Conservation (phyloP, 2,329 filamentous ascomycete genomes). For the Lasiodiplodia hormozganensis region DNA sequence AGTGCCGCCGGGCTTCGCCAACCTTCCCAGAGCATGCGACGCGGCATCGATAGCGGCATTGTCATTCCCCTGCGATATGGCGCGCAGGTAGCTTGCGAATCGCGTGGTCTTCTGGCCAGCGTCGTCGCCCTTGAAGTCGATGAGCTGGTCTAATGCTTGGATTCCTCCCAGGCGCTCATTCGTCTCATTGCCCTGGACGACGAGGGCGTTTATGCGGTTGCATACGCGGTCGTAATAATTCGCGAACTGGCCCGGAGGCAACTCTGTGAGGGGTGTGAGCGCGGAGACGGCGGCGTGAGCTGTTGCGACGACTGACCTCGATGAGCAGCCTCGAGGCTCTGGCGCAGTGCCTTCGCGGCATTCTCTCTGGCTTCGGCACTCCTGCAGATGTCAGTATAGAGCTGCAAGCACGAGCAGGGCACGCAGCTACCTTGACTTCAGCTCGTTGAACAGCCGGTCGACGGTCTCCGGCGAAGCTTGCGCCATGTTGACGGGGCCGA, state of each 20-base stretch:
- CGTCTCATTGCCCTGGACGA: slow-evolving; percentile 84
- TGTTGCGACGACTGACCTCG: slow-evolving; percentile 47
- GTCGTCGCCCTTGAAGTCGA: slow-evolving; percentile 96
- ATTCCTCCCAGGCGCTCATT: slow-evolving; percentile 91
- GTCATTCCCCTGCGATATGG: slow-evolving; percentile 88
- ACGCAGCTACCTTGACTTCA: slow-evolving; percentile 61
- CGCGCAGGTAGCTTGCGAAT: slow-evolving; percentile 89
- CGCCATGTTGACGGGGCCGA: slow-evolving; percentile 30
- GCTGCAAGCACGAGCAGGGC: background rate
- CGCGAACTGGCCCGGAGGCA: slow-evolving; percentile 79
- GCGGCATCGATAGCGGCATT: slow-evolving; percentile 89
- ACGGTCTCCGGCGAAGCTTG: slow-evolving; percentile 36
- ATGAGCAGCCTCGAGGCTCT: slow-evolving; percentile 53
- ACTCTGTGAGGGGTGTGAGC: slow-evolving; percentile 61
- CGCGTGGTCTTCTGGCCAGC: slow-evolving; percentile 91
- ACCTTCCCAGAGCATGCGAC: slow-evolving; percentile 84
- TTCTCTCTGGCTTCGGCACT: slow-evolving; percentile 54
- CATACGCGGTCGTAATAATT: slow-evolving; percentile 73
- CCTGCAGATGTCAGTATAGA: slow-evolving; percentile 40
- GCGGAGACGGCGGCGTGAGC: slow-evolving; percentile 33
- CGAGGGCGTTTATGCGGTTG: slow-evolving; percentile 71
- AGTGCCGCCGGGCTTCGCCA: slow-evolving; percentile 91
- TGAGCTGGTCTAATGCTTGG: slow-evolving; percentile 87
- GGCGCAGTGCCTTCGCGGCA: slow-evolving; percentile 51
- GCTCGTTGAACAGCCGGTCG: slow-evolving; percentile 63